Base-by-base conservation (phyloP, 192 early-diverging fungal species). In the Rhizoclosmatium globosum region DNA sequence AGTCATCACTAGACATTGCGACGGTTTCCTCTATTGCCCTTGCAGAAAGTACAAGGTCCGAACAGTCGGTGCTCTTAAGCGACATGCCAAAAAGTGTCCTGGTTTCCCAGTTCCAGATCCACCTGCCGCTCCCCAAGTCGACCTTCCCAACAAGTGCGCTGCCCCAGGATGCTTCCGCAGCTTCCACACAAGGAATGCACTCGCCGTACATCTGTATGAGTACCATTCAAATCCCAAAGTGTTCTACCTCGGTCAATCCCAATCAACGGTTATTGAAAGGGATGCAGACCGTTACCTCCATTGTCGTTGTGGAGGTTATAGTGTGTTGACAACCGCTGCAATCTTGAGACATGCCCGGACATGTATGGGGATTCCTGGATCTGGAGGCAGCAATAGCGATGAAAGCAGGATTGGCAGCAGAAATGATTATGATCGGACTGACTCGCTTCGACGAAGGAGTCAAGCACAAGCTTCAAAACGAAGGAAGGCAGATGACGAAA, bases 191-290 rank as follows among this genome's bases (percentile, higher is more conserved):
- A 23, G 67, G 2, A 68, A 68, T 23, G 67, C 67, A 47, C 67
- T 68, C 15, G 67, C 67, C 44, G 67, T 68, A 2, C 67, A 68
- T n/a, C 39, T 68, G 15, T 68, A 68, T 43, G 67, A 68, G 44
- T 46, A 19, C 45, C 67, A 68, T 43, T 42, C 31, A 13, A 42
- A 21, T 46, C 67, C 67, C 15, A 41, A 46, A 21, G 45, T 47
- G 7, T 47, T 15, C 39, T 68, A 44, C 41, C 13, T n/a, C 39
- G 67, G 39, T 68, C 11, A 42, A 13, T 31, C 4, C 17, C 4
- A 11, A 46, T 17, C 67, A 45, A 23, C 44, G 19, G 67, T 68
- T 0, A 68, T 68, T 9, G 31, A 42, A 47, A 21, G 67, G 9
- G 67, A 68, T 43, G 41, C 9, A 15, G 19, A 42, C 15, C 38